Evolutionary conservation across 352 stramenopile species (phyloP).

Genomic region (Phytophthora pinifolia): DNA sequence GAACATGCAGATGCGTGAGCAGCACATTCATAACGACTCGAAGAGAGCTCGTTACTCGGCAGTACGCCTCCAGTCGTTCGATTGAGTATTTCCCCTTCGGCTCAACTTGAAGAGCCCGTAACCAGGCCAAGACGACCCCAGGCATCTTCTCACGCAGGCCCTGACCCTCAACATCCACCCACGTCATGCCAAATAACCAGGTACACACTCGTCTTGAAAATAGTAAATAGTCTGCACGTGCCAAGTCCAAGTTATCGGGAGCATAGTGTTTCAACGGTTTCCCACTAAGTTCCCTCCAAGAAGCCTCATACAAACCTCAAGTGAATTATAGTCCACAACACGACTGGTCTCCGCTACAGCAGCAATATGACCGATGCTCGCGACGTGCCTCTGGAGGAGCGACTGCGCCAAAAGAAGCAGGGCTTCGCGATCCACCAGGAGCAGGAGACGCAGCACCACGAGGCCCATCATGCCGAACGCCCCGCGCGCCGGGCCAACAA

Average conservation of each 20-base stretch:
- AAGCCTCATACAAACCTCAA: background rate
- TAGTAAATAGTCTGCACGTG: no score
- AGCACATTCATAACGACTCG: constrained; percentile 2
- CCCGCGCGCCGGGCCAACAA: constrained; percentile 54
- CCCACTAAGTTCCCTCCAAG: background rate
- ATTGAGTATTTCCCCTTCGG: constrained; percentile 29
- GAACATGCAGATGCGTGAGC: constrained; percentile 18
- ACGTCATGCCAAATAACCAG: no score
- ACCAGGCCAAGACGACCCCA: background rate
- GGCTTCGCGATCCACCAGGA: constrained; percentile 51
- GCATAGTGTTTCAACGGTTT: background rate
- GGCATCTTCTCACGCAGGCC: background rate
- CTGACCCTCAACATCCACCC: no score
- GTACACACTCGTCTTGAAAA: no score
- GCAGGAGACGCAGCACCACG: background rate
- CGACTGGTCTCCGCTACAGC: constrained; percentile 8
- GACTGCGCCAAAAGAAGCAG: constrained; percentile 75
- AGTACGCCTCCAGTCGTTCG: constrained; percentile 17
- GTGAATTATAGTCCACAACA: constrained; percentile 2
- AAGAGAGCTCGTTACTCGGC: background rate
- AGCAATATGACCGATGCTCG: constrained; percentile 24
- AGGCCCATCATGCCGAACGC: background rate
- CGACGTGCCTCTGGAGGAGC: constrained; percentile 80
- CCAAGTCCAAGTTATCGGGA: no score
- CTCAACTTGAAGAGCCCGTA: constrained; percentile 26